A percentile compares a stretch with the other conserved stretches of the same genome.
Conservation (phyloP, 2,329 filamentous ascomycete genomes). For the Apiospora phragmitis region DNA sequence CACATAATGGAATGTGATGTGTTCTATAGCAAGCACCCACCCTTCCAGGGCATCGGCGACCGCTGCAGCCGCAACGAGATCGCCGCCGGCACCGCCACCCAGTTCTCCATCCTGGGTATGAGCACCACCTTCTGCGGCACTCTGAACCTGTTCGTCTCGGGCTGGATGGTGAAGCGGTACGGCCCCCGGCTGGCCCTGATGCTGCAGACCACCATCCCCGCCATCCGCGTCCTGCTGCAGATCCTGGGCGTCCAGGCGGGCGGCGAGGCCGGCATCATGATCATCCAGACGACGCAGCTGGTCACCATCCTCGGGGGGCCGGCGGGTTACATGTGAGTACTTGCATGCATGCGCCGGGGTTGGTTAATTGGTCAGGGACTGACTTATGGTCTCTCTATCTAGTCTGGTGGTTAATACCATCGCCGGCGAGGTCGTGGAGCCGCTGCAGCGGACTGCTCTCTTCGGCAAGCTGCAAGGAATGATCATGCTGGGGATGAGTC, state of each 20-base stretch:
- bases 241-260: conserved; percentile 65
- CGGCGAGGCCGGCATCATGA: conserved; percentile 62
- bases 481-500: conserved; percentile 65
- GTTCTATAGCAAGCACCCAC: conserved; percentile 62
- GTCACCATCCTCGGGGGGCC: conserved; percentile 70
- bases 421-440: conserved; percentile 63
- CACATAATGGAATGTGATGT: conserved; percentile 71
- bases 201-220: conserved; percentile 64
- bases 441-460: conserved; percentile 60
- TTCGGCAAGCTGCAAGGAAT: conserved; percentile 65
- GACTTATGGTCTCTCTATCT: neutral
- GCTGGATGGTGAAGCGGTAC: conserved; percentile 65
- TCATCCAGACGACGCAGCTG: conserved; percentile 67
- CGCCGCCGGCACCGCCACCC: conserved; percentile 61
- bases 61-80: conserved; percentile 63
- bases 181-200: conserved; percentile 64
- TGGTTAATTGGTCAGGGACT: neutral
- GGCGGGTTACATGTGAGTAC: conserved; percentile 58
- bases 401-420: conserved; percentile 66
- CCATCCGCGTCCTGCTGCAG: conserved; percentile 62
- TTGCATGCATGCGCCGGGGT: neutral
- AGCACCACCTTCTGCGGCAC: conserved; percentile 66
- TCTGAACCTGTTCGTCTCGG: conserved; percentile 66
- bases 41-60: conserved; percentile 47
- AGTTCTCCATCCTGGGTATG: conserved; percentile 66